Evolutionary conservation across 1,284 basidiomycete genomes (phyloP).

Genomic region (Pyrrhoderma lamaoense): DNA sequence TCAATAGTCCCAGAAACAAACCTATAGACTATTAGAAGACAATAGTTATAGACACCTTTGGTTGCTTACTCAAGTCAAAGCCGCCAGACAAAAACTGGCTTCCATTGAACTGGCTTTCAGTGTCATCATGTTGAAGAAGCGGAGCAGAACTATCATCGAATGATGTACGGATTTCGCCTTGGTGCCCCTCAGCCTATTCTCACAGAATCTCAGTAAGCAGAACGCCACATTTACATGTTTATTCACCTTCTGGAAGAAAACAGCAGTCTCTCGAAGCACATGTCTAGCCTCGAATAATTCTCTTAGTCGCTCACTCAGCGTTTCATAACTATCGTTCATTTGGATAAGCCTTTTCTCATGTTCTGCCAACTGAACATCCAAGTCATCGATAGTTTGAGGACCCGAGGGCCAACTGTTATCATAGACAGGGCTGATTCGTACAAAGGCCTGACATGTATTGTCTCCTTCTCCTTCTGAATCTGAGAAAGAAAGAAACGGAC

Average conservation of each 20-base stretch:
- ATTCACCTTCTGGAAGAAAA: constrained; percentile 86
- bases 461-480: constrained; percentile 80
- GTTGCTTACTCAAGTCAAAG: constrained; percentile 79
- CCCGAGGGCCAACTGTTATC: constrained; percentile 81
- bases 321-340: constrained; percentile 94
- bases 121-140: constrained; percentile 85
- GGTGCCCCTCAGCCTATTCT: constrained; percentile 69
- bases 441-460: constrained; percentile 74
- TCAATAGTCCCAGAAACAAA: constrained; percentile 98
- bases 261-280: constrained; percentile 92
- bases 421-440: constrained; percentile 71
- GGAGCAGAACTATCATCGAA: constrained; percentile 91
- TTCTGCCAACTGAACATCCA: constrained; percentile 82
- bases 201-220: constrained; percentile 14
- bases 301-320: constrained; percentile 78
- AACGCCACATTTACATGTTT: not conserved
- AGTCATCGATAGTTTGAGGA: constrained; percentile 90
- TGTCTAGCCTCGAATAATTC: constrained; percentile 91
- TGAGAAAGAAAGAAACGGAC: constrained; percentile 87
- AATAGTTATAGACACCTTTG: not conserved
- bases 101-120: constrained; percentile 59
- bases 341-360: constrained; percentile 82
- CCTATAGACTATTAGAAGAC: constrained; percentile 30
- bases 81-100: constrained; percentile 34
- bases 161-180: constrained; percentile 78